Conservation (phyloP, 2,329 filamentous ascomycete species). For the Talaromyces sp. region DNA sequence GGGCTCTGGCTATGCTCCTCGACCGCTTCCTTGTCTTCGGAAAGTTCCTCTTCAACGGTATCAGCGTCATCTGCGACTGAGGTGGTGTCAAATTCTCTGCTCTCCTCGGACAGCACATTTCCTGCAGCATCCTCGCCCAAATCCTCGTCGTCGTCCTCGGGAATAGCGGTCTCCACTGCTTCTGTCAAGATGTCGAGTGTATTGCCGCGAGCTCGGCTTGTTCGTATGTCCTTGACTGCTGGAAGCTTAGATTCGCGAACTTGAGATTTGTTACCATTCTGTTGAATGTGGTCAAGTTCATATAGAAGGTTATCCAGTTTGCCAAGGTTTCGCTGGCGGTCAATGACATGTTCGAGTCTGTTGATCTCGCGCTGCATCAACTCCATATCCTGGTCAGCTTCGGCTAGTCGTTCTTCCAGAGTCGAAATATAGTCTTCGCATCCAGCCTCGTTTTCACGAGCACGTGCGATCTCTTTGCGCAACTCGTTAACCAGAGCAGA, state of each 20-base stretch:
- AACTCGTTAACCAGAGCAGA: slow-evolving; percentile 79
- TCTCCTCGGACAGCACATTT: slow-evolving; percentile 21
- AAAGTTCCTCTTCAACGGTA: slow-evolving; percentile 35
- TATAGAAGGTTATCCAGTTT: slow-evolving; percentile 90
- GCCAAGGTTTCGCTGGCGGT: slow-evolving; percentile 89
- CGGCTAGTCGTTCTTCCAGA: slow-evolving; percentile 87
- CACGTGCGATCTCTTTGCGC: slow-evolving; percentile 82
- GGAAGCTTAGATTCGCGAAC: slow-evolving; percentile 24
- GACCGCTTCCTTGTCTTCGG: slow-evolving; percentile 25
- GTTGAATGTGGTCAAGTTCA: slow-evolving; percentile 73
- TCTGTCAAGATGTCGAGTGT: slow-evolving; percentile 44
- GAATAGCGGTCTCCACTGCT: slow-evolving; percentile 45
- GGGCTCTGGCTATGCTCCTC: slow-evolving; percentile 59
- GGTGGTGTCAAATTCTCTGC: slow-evolving; percentile 22
- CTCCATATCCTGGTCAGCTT: slow-evolving; percentile 93
- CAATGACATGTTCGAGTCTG: slow-evolving; percentile 87
- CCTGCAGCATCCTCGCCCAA: slow-evolving; percentile 34
- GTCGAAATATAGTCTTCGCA: slow-evolving; percentile 98
- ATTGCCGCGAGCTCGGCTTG: slow-evolving; percentile 32
- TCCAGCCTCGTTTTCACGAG: slow-evolving; percentile 83
- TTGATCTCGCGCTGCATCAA: slow-evolving; percentile 97
- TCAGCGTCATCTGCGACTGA: slow-evolving; percentile 31
- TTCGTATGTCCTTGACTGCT: slow-evolving; percentile 22
- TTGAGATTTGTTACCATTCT: slow-evolving; percentile 49
- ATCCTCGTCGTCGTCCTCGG: slow-evolving; percentile 44